Percentiles rank a stretch among this genome's conserved stretches.
Conservation (phyloP, 2,329 filamentous ascomycete genomes). For the Talaromyces sp. region DNA sequence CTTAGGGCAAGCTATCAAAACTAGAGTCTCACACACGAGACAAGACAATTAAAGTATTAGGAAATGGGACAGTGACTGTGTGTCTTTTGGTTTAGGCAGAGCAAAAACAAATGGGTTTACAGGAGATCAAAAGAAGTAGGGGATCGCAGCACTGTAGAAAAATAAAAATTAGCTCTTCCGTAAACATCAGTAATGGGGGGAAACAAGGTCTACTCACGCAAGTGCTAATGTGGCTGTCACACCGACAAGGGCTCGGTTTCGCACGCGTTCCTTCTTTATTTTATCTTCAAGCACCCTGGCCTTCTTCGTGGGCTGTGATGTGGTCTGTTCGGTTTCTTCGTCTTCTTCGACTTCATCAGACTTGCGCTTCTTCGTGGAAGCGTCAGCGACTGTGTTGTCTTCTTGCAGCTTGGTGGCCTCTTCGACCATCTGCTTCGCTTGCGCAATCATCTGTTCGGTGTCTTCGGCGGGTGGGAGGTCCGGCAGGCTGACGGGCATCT, state of each 20-base stretch:
- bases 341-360: slow-evolving; percentile 59
- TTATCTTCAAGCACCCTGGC: slow-evolving; percentile 65
- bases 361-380: slow-evolving; percentile 60
- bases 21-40: not conserved
- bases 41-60: slow-evolving; percentile 6
- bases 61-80: slow-evolving; percentile 1
- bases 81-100: slow-evolving; percentile 4
- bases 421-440: slow-evolving; percentile 83
- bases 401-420: slow-evolving; percentile 51
- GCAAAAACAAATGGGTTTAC: slow-evolving; percentile 1
- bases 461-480: slow-evolving; percentile 71
- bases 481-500: slow-evolving; percentile 62
- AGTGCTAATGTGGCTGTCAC: slow-evolving; percentile 81
- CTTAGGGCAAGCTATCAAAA: slow-evolving; percentile 8
- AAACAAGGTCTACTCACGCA: slow-evolving; percentile 63
- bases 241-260: slow-evolving; percentile 77
- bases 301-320: slow-evolving; percentile 61
- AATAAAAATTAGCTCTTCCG: not conserved
- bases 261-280: slow-evolving; percentile 77
- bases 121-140: slow-evolving; percentile 38
- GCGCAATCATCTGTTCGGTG: slow-evolving; percentile 73
- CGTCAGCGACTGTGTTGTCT: slow-evolving; percentile 26
- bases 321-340: slow-evolving; percentile 32
- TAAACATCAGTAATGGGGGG: not conserved
- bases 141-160: slow-evolving; percentile 36